phyloP scores from a whole-genome alignment of 352 stramenopile genomes.

The Hyaloperonospora brassicae region DNA sequence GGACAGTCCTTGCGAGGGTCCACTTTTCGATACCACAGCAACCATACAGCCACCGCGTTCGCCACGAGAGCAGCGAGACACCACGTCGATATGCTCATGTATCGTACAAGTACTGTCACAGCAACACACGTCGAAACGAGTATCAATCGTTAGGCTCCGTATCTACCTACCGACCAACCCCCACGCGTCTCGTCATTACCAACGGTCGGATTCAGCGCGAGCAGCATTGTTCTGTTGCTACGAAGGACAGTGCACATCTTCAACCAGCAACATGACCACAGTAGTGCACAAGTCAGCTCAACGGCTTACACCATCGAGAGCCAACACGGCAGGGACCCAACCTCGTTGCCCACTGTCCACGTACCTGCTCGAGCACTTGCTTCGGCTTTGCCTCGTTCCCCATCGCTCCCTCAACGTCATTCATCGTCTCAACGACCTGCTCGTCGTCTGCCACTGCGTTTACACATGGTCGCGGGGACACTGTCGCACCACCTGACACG shows the following conservation, averaged over 20 bases:
- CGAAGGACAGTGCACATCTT: conserved; percentile 16
- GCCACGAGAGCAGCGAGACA: conserved; percentile 25
- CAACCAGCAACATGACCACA: background rate
- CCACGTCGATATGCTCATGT: conserved; percentile 25
- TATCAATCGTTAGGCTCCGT: background rate
- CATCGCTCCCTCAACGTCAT: background rate
- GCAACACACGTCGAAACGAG: background rate
- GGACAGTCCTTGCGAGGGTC: conserved; percentile 1
- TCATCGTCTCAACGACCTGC: too few relatives aligned
- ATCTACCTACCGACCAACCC: background rate
- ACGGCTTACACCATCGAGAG: background rate
- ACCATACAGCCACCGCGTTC: conserved; percentile 37
- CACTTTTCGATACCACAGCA: conserved; percentile 31
- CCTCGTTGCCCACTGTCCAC: too few relatives aligned
- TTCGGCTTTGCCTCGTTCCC: conserved; percentile 1
- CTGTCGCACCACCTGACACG: too few relatives aligned
- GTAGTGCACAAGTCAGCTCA: conserved; percentile 1
- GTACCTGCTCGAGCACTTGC: conserved; percentile 14
- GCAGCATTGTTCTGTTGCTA: conserved; percentile 25
- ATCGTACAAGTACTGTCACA: conserved; percentile 36
- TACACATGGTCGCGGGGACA: too few relatives aligned
- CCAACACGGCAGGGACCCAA: background rate
- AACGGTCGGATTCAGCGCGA: conserved; percentile 38
- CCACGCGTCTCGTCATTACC: conserved; percentile 10
- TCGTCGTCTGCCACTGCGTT: too few relatives aligned